phyloP scores from a whole-genome alignment of 192 early-diverging fungal genomes.

The Coemansia sp. region DNA sequence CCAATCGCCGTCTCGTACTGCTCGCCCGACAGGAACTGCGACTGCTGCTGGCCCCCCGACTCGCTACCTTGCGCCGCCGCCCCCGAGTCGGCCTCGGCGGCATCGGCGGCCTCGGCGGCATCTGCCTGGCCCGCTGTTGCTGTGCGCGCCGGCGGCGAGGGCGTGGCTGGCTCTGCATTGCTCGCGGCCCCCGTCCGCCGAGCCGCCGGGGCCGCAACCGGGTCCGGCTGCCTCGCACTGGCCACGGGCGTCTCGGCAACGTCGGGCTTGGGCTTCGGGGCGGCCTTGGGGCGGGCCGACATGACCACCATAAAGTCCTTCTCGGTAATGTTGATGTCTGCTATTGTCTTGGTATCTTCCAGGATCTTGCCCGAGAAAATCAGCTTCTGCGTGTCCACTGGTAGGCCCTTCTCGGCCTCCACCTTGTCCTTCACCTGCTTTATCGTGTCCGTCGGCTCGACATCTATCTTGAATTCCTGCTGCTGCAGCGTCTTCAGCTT shows the following conservation, averaged over 20 bases:
- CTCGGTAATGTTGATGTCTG: slow-evolving; percentile 71
- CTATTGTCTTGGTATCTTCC: slow-evolving; percentile 65
- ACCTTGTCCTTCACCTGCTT: slow-evolving; percentile 73
- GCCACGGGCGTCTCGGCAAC: slow-evolving; percentile 42
- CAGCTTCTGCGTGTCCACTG: slow-evolving; percentile 72
- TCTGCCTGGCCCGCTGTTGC: neutral
- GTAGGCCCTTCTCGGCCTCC: slow-evolving; percentile 62
- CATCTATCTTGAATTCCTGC: slow-evolving; percentile 73
- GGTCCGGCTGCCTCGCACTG: slow-evolving; percentile 24
- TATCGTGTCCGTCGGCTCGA: slow-evolving; percentile 63
- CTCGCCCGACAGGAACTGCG: slow-evolving; percentile 53
- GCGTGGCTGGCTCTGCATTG: slow-evolving; percentile 37
- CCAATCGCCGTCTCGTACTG: slow-evolving; percentile 74
- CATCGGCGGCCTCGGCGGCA: neutral
- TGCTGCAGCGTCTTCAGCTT: slow-evolving; percentile 91
- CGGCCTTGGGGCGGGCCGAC: slow-evolving; percentile 59
- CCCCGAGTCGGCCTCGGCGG: neutral
- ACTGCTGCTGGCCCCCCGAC: too few species aligned
- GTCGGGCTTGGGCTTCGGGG: slow-evolving; percentile 36
- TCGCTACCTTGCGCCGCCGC: slow-evolving; percentile 51
- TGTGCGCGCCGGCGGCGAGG: slow-evolving; percentile 50
- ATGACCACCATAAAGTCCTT: slow-evolving; percentile 95
- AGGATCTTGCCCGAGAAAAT: slow-evolving; percentile 92
- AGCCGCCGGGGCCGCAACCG: slow-evolving; percentile 37
- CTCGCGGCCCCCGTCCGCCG: slow-evolving; percentile 24